Evolutionary conservation across 306 rosid species (phyloP), one percentile per base, ranked within the genome.

Genomic region (Corylus heterophylla): DNA sequence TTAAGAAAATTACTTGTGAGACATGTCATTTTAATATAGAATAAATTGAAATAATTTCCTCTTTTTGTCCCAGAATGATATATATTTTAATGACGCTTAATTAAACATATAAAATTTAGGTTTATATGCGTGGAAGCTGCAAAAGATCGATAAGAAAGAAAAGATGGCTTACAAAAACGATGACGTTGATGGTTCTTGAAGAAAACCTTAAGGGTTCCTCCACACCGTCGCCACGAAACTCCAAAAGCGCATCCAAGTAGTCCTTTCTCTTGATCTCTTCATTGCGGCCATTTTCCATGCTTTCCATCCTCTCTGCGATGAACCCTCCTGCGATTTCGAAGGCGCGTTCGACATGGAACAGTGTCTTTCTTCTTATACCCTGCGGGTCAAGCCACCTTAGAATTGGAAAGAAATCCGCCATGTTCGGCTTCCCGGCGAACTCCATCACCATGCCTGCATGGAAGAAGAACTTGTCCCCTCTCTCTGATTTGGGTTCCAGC

Each of bases 391-490:
- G 7, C 85, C 94, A 77, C 83, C 84, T 86, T 10, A 92, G 37
- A 31, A 79, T 12, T 0, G 93, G 96, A 14, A 92, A 74, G 64
- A 88, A 94, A 78, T 94, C 98, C 0, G 98, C 97, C 25, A 88
- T 74, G 14, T 94, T 92, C 0, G 97, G 97, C 76, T 89, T 92
- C 74, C 97, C 98, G 22, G 97, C 92, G 35, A 79, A 78, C 80
- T 94, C 94, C 98, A 89, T 92, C 27, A 94, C 92, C 79, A 86
- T 87, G 1, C 88, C 77, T 0, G 93, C 87, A 52, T 94, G 97
- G 74, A 76, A 49, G 66, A 89, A 92, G 67, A 94, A 94, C 39
- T 27, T 74, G 1, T 73, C 87, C 8, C 98, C 98, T 74, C 89
- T 90, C 80, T 86, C 89, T 20, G 87, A 89, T 14, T 87, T 72